A percentile compares a stretch with the other conserved stretches of the same genome.
Evolutionary conservation across 768 basidiomycete genomes (phyloP).

Genomic region (Collybia sordida): DNA sequence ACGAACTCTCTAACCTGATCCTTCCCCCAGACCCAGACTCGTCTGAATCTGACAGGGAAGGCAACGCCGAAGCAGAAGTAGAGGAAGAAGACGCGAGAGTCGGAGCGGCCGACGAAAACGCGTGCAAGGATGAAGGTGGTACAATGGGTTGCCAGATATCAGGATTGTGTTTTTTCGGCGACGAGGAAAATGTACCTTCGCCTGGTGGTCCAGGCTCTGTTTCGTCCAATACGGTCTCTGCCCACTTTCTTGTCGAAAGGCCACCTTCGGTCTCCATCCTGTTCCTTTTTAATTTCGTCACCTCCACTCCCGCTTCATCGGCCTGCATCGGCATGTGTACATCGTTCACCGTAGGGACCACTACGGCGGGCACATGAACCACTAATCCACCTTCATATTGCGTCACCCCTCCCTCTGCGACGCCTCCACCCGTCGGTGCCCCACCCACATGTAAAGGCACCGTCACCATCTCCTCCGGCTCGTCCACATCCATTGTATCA

Average conservation of each 20-base stretch:
- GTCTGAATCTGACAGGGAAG: conserved; percentile 13
- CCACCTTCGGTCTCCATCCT: conserved; percentile 6
- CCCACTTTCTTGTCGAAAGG: conserved; percentile 44
- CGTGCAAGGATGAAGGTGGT: background rate
- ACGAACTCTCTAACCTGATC: conserved; percentile 1
- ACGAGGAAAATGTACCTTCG: background rate
- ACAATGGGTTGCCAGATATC: background rate
- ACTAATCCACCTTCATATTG: conserved; percentile 11
- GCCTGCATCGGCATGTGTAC: conserved; percentile 22
- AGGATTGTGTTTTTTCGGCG: background rate
- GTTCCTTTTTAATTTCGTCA: conserved; percentile 15
- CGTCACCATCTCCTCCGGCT: conserved; percentile 2
- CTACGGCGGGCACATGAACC: conserved; percentile 27
- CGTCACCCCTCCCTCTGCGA: background rate
- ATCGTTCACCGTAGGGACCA: conserved; percentile 7
- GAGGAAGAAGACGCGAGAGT: conserved; percentile 4
- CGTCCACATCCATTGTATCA: conserved; percentile 32
- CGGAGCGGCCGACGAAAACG: background rate
- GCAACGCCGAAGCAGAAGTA: conserved; percentile 8
- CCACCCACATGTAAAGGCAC: conserved; percentile 12
- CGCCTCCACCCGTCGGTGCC: background rate
- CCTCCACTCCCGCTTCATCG: conserved; percentile 13
- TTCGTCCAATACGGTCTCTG: conserved; percentile 37
- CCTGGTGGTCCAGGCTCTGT: conserved; percentile 11
- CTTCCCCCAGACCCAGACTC: background rate